A percentile compares a stretch with the other conserved stretches of the same genome.
phyloP scores from a whole-genome alignment of 164 flowering plant species.

The Tetrastigma voinierianum region DNA sequence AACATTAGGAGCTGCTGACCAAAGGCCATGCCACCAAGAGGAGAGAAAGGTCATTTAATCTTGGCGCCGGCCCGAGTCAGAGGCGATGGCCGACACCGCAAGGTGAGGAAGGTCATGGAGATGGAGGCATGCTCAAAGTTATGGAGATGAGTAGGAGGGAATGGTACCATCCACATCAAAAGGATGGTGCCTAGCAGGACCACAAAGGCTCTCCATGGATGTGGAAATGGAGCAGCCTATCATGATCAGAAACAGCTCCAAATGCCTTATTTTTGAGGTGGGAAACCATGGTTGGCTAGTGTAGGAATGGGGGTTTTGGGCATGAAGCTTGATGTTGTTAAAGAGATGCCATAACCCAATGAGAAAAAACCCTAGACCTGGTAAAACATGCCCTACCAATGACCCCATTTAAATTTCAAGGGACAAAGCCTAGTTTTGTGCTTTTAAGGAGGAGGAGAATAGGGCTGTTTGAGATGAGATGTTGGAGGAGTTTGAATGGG shows the following conservation, averaged over 20 bases:
- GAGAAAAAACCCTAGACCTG: conserved; percentile 59
- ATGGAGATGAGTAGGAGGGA: conserved; percentile 65
- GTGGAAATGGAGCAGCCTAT: conserved; percentile 30
- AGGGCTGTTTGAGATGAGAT: too few species aligned
- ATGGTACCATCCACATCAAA: conserved; percentile 62
- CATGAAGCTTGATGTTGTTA: conserved; percentile 53
- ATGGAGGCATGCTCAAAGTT: conserved; percentile 68
- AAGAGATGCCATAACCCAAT: conserved; percentile 70
- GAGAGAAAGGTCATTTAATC: conserved; percentile 33
- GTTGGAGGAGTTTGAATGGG: background rate
- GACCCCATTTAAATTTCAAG: conserved; percentile 39
- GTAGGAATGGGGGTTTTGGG: conserved; percentile 33
- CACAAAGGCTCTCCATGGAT: conserved; percentile 66
- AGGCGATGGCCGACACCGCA: conserved; percentile 36
- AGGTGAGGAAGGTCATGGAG: conserved; percentile 43
- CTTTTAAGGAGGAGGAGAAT: background rate
- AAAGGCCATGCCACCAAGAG: conserved; percentile 58
- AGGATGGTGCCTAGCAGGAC: conserved; percentile 56
- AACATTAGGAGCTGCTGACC: conserved; percentile 67
- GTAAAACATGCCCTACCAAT: conserved; percentile 60
- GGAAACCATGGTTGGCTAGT: conserved; percentile 56
- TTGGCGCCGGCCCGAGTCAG: conserved; percentile 21
- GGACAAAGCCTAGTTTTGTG: background rate
- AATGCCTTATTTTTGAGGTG: conserved; percentile 30
- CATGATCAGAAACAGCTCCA: conserved; percentile 58